These are phyloP conservation scores for Pulicaria dysenterica DNA, from an alignment of 129 eudicot genomes.

Conservation along the genomic window DNA sequence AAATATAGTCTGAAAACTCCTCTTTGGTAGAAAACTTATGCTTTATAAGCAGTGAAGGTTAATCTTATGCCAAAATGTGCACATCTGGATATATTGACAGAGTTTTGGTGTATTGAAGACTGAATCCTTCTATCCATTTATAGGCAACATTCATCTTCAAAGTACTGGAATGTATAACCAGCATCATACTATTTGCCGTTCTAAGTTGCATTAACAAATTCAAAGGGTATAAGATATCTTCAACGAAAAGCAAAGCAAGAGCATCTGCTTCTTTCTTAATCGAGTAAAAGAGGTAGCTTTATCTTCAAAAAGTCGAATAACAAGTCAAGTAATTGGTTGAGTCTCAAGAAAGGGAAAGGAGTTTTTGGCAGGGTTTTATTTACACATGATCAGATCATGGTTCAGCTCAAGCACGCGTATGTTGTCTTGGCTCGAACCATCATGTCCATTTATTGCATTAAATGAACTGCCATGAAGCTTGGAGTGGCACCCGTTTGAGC, in stretches of 20 bases:
- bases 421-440: too few species aligned
- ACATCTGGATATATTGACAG: conserved; percentile 1
- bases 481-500: too few species aligned
- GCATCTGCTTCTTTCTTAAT: not conserved
- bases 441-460: too few species aligned
- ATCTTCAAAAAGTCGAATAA: too few species aligned
- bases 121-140: not conserved
- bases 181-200: not conserved
- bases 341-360: too few species aligned
- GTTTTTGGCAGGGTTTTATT: too few species aligned
- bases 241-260: not conserved
- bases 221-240: not conserved
- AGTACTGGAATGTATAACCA: not conserved
- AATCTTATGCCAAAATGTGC: not conserved
- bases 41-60: not conserved
- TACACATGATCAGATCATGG: too few species aligned
- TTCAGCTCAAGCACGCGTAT: too few species aligned
- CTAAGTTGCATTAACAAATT: not conserved
- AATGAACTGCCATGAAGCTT: too few species aligned
- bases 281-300: not conserved
- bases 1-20: not conserved
- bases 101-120: not conserved
- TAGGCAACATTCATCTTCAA: not conserved
- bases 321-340: too few species aligned
- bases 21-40: conserved; percentile 11